Conservation (phyloP, 1,139 yeast genomes). For the Saccharomyces hybrid region DNA sequence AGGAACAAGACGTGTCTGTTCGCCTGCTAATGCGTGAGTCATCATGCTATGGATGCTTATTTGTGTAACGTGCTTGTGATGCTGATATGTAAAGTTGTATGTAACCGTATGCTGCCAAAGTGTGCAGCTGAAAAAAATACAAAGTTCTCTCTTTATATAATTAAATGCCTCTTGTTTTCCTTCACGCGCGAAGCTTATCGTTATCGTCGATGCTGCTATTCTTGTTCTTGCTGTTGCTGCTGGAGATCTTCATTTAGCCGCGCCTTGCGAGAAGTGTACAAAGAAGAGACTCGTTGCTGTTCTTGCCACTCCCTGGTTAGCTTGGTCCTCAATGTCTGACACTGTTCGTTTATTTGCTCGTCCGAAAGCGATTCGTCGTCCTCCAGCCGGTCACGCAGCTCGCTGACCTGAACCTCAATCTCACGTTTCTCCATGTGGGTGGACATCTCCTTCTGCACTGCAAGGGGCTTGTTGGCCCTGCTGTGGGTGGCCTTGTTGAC, state of each 20-base stretch:
- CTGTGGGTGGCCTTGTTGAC: not conserved
- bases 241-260: not conserved
- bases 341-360: slow-evolving; percentile 15
- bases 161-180: not conserved
- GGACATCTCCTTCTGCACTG: slow-evolving; percentile 5
- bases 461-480: not conserved
- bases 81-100: not conserved
- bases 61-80: not conserved
- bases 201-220: not conserved
- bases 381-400: slow-evolving; percentile 20
- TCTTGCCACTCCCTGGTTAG: slow-evolving; percentile 5
- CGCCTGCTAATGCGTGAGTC: slow-evolving; percentile 1
- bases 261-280: slow-evolving; percentile 6
- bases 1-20: slow-evolving; percentile 1
- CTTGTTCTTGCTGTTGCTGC: not conserved
- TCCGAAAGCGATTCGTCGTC: slow-evolving; percentile 13
- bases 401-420: slow-evolving; percentile 21
- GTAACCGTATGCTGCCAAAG: not conserved
- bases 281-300: slow-evolving; percentile 1
- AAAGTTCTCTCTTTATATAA: not conserved
- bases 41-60: not conserved
- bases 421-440: slow-evolving; percentile 13
- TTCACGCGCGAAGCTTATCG: not conserved
- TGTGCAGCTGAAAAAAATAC: not conserved
- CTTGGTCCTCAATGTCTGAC: slow-evolving; percentile 12